phyloP scores from a whole-genome alignment of 139 green algal species.

The Picochlorum sp. region DNA sequence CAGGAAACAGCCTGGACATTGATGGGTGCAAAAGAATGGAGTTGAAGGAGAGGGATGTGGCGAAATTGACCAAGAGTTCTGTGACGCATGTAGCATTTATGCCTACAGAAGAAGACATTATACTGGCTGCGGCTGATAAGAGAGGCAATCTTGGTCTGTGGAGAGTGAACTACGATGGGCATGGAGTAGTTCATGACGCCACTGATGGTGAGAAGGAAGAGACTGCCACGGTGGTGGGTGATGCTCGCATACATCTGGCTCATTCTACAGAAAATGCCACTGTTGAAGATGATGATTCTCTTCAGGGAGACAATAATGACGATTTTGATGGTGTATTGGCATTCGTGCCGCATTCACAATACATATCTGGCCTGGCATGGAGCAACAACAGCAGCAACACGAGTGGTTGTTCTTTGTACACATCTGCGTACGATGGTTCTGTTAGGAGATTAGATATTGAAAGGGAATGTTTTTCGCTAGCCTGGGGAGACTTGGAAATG shows the following conservation, averaged over 20 bases:
- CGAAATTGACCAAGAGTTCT: slow-evolving; percentile 32
- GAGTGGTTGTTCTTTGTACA: slow-evolving; percentile 40
- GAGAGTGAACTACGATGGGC: slow-evolving; percentile 20
- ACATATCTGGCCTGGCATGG: slow-evolving; percentile 25
- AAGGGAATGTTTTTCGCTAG: neutral
- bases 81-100: slow-evolving; percentile 40
- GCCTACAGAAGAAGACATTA: slow-evolving; percentile 13
- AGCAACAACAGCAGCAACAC: neutral
- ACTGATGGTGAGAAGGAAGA: neutral
- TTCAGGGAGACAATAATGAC: neutral
- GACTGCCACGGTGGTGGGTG: neutral
- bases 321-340: slow-evolving; percentile 18
- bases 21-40: neutral
- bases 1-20: neutral
- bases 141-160: slow-evolving; percentile 33
- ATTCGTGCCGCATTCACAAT: slow-evolving; percentile 13
- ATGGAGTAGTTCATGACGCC: neutral
- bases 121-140: slow-evolving; percentile 38
- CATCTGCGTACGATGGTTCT: slow-evolving; percentile 51
- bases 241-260: too few relatives aligned
- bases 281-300: too few relatives aligned
- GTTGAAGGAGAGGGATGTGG: slow-evolving; percentile 21
- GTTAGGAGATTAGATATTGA: slow-evolving; percentile 44
- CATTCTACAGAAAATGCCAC: neutral
- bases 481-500: slow-evolving; percentile 9